phyloP scores from a whole-genome alignment of 2,329 filamentous ascomycete genomes.

The Aspergillus costaricaensis region DNA sequence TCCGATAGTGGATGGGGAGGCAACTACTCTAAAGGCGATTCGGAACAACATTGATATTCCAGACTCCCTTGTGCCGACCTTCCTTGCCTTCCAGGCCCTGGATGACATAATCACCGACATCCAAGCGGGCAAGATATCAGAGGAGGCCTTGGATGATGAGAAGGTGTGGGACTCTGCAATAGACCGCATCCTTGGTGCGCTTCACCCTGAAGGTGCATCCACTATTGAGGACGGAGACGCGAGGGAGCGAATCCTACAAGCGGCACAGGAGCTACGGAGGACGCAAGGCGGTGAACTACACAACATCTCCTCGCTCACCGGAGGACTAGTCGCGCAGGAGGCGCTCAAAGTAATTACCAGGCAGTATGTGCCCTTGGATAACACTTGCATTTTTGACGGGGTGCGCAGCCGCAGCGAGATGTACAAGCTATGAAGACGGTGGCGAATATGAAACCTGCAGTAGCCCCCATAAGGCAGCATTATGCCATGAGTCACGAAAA shows the following conservation, averaged over 20 bases:
- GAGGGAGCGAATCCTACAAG: constrained; percentile 55
- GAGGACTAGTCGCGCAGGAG: constrained; percentile 95
- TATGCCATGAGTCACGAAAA: constrained; percentile 2
- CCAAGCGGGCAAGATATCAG: constrained; percentile 37
- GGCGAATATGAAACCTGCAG: background rate
- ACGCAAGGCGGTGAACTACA: constrained; percentile 85
- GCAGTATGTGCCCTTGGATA: constrained; percentile 66
- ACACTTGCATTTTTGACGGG: constrained; percentile 65
- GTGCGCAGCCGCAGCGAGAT: constrained; percentile 58
- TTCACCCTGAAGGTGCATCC: constrained; percentile 45
- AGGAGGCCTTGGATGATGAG: constrained; percentile 35
- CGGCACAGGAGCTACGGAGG: constrained; percentile 69
- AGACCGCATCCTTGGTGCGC: constrained; percentile 29
- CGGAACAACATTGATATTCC: constrained; percentile 45
- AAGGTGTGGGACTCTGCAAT: constrained; percentile 35
- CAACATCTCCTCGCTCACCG: constrained; percentile 83
- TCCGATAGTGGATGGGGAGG: constrained; percentile 49
- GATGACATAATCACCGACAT: constrained; percentile 57
- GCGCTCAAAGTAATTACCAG: constrained; percentile 78
- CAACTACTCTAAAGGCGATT: constrained; percentile 45
- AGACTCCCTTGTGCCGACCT: constrained; percentile 67
- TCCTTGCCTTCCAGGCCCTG: constrained; percentile 61
- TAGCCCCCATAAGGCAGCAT: background rate
- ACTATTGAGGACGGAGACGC: constrained; percentile 53
- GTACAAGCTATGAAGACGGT: constrained; percentile 44